phyloP scores from a whole-genome alignment of 805 yeast genomes.

The Candida arabinofermentans region DNA sequence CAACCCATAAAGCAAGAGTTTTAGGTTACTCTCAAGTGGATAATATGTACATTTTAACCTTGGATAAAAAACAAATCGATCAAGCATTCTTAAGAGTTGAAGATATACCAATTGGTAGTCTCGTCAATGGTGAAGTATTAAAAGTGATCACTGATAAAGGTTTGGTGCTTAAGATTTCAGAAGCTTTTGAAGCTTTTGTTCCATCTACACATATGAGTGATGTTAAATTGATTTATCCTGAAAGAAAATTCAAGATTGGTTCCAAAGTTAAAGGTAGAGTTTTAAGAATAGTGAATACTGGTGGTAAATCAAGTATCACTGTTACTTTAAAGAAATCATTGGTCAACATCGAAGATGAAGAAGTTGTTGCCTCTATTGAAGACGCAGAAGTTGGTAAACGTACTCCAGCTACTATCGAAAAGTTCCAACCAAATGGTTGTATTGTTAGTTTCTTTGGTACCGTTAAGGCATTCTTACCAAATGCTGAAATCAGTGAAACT shows the following conservation, averaged over 20 bases:
- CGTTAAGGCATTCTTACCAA: slow-evolving; percentile 77
- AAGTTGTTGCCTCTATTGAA: slow-evolving; percentile 38
- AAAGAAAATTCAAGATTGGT: slow-evolving; percentile 85
- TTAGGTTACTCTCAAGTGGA: slow-evolving; percentile 67
- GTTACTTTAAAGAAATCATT: slow-evolving; percentile 82
- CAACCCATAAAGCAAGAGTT: slow-evolving; percentile 74
- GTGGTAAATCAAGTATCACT: slow-evolving; percentile 45
- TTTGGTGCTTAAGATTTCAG: slow-evolving; percentile 59
- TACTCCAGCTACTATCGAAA: slow-evolving; percentile 72
- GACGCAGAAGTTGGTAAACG: slow-evolving; percentile 40
- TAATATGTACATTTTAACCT: slow-evolving; percentile 59
- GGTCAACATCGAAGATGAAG: slow-evolving; percentile 59
- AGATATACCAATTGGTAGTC: slow-evolving; percentile 76
- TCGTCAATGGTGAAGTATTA: slow-evolving; percentile 51
- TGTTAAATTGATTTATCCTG: slow-evolving; percentile 80
- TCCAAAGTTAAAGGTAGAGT: slow-evolving; percentile 75
- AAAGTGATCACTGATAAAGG: slow-evolving; percentile 62
- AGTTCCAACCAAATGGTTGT: slow-evolving; percentile 73
- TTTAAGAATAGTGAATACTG: slow-evolving; percentile 41
- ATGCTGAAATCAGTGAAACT: slow-evolving; percentile 85
- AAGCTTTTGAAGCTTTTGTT: slow-evolving; percentile 69
- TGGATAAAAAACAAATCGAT: slow-evolving; percentile 61
- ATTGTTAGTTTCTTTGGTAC: slow-evolving; percentile 79
- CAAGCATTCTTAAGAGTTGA: slow-evolving; percentile 62
- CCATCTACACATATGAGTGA: slow-evolving; percentile 79